A percentile compares a stretch with the other conserved stretches of the same genome.
Conservation (phyloP, 345 rosid species). For the Brassica rapa region DNA sequence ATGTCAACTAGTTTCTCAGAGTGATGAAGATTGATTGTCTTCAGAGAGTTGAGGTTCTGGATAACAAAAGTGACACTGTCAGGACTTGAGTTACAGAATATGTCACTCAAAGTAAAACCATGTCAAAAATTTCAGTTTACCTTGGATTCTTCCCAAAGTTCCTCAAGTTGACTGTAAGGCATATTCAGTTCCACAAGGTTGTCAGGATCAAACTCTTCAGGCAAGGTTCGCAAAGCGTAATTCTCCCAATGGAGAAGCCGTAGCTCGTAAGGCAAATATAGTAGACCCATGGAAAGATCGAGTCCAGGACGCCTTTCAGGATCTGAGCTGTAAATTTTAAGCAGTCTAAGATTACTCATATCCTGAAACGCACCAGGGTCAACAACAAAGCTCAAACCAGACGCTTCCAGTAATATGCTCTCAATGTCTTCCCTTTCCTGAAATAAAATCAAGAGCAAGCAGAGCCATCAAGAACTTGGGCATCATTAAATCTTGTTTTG, state of each 20-base stretch:
- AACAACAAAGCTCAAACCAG: background rate
- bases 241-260: slow-evolving; percentile 17
- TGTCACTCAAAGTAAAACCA: background rate
- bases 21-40: slow-evolving; percentile 20
- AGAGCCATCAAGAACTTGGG: background rate
- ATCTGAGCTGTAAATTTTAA: background rate
- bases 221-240: slow-evolving; percentile 15
- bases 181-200: slow-evolving; percentile 19
- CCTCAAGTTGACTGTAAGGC: slow-evolving; percentile 1
- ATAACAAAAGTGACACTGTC: background rate
- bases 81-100: background rate
- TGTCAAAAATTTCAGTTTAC: background rate
- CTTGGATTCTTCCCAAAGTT: background rate
- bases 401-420: background rate
- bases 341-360: slow-evolving; percentile 8
- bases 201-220: slow-evolving; percentile 1
- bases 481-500: background rate
- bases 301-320: background rate
- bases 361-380: background rate
- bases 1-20: slow-evolving; percentile 11
- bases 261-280: background rate
- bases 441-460: background rate
- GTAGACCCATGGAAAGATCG: background rate
- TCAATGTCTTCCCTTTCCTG: background rate
- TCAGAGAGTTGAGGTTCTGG: background rate